Conservation (phyloP, 768 basidiomycete genomes). For the Leucosporidium creatinivorum region DNA sequence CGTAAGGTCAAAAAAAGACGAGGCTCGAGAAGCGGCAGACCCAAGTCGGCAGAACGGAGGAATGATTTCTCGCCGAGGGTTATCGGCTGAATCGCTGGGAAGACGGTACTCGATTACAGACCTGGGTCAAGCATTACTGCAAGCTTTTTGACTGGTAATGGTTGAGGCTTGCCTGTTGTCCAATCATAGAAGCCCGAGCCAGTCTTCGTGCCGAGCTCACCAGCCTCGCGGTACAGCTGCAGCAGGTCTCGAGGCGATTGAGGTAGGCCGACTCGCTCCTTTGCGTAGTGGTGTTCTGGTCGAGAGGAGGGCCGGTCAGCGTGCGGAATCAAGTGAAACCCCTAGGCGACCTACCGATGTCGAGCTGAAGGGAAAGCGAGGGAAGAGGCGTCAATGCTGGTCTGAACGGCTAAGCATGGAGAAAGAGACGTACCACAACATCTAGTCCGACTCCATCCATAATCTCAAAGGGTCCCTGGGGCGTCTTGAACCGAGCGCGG, state of each 20-base stretch:
- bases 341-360: conserved; percentile 6
- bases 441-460: conserved; percentile 16
- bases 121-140: too few relatives aligned
- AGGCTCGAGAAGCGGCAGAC: too few relatives aligned
- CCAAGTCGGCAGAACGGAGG: too few relatives aligned
- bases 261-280: conserved; percentile 4
- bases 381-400: too few relatives aligned
- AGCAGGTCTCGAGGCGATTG: neutral
- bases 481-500: conserved; percentile 4
- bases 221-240: neutral
- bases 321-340: neutral
- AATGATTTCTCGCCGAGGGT: too few relatives aligned
- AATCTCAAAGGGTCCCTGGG: conserved; percentile 6
- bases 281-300: conserved; percentile 10
- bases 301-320: neutral
- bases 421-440: conserved; percentile 1
- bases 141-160: too few relatives aligned
- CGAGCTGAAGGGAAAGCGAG: neutral
- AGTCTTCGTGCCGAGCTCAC: conserved; percentile 3
- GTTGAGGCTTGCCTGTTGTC: too few relatives aligned
- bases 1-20: too few relatives aligned
- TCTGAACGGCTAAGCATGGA: too few relatives aligned
- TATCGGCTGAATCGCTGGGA: too few relatives aligned
- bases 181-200: conserved; percentile 9
- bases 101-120: too few relatives aligned